These are phyloP conservation scores for Phytophthora brassicae DNA, from an alignment of 352 stramenopile genomes.

Conservation along the genomic window DNA sequence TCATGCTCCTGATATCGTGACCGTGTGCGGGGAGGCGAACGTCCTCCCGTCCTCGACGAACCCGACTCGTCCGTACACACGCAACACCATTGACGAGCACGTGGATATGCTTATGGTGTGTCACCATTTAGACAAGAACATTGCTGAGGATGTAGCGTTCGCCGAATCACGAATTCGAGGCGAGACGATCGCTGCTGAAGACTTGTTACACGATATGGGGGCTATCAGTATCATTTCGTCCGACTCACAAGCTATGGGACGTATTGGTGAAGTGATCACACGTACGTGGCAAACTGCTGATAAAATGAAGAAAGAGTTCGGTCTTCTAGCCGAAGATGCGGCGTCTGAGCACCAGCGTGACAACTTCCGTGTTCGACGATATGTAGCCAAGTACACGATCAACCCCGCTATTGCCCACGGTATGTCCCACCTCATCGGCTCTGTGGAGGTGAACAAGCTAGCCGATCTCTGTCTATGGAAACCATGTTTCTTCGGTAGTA, in stretches of 20 bases:
- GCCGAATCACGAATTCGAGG: constrained; percentile 96
- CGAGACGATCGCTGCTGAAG: constrained; percentile 97
- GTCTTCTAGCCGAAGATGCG: constrained; percentile 86
- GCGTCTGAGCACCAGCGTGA: constrained; percentile 65
- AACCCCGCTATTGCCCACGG: constrained; percentile 97
- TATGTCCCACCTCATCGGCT: constrained; percentile 95
- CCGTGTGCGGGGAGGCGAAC: constrained; percentile 92
- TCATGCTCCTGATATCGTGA: constrained; percentile 98
- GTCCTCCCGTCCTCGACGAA: constrained; percentile 97
- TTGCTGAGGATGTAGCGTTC: constrained; percentile 97
- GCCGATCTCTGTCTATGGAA: constrained; percentile 96
- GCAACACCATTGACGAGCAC: constrained; percentile 98
- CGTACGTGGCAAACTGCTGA: constrained; percentile 98
- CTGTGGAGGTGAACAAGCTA: constrained; percentile 91
- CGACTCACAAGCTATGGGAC: constrained; percentile 97
- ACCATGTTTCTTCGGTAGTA: constrained; percentile 93
- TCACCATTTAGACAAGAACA: constrained; percentile 96
- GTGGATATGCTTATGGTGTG: constrained; percentile 99
- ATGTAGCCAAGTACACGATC: constrained; percentile 98
- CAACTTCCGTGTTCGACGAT: constrained; percentile 95
- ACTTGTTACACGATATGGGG: constrained; percentile 97
- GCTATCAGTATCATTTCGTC: constrained; percentile 97
- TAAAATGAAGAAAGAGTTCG: constrained; percentile 97
- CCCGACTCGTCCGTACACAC: constrained; percentile 95
- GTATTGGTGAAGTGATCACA: constrained; percentile 96